Percentiles rank a stretch among this genome's conserved stretches.
These are phyloP conservation scores for Arabidopsis thaliana DNA, from an alignment of 345 rosid species.

Conservation along the genomic window DNA sequence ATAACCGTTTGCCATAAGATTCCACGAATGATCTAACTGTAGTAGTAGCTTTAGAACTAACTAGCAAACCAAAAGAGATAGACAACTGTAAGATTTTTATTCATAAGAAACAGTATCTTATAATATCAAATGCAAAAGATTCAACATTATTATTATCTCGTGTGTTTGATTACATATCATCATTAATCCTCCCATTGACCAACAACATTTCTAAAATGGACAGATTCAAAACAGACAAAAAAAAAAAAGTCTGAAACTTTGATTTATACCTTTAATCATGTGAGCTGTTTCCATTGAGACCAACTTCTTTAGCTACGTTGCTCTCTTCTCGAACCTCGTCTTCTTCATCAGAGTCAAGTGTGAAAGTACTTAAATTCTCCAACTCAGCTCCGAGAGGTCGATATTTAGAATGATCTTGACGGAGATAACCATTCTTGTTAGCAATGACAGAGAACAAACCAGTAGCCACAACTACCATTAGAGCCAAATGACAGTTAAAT, in stretches of 20 bases:
- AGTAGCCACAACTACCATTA: slow-evolving; percentile 59
- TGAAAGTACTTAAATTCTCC: slow-evolving; percentile 56
- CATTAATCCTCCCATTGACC: neutral
- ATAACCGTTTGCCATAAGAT: slow-evolving; percentile 16
- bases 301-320: slow-evolving; percentile 44
- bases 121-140: slow-evolving; percentile 29
- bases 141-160: slow-evolving; percentile 3
- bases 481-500: slow-evolving; percentile 87
- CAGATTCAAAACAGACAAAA: neutral
- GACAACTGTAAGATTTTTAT: slow-evolving; percentile 12
- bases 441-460: slow-evolving; percentile 57
- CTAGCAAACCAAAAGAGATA: slow-evolving; percentile 18
- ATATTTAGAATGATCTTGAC: slow-evolving; percentile 51
- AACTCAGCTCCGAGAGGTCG: slow-evolving; percentile 74
- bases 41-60: slow-evolving; percentile 27
- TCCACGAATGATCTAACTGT: slow-evolving; percentile 22
- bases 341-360: slow-evolving; percentile 81
- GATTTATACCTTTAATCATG: slow-evolving; percentile 51
- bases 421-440: slow-evolving; percentile 50
- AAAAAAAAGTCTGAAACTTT: slow-evolving; percentile 25
- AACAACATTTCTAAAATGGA: slow-evolving; percentile 30
- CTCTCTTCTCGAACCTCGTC: slow-evolving; percentile 52
- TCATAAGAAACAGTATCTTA: neutral
- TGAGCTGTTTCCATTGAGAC: slow-evolving; percentile 59
- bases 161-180: slow-evolving; percentile 40